Conservation (phyloP, 441 rosid genomes). For the Sinapis alba region DNA sequence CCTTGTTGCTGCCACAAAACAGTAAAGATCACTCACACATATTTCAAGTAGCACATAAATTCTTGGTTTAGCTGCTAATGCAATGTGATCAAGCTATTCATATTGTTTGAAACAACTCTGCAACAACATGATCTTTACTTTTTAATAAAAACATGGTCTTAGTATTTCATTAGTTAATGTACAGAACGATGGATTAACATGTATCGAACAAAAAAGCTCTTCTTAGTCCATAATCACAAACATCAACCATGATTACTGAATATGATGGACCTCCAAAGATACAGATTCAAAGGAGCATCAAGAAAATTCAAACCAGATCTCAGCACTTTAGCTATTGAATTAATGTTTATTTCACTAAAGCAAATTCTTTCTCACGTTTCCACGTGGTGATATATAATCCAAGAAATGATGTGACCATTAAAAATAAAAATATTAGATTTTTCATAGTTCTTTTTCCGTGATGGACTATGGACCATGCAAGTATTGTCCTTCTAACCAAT, state of each 20-base stretch:
- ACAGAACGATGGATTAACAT: not conserved
- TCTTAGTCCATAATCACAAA: not conserved
- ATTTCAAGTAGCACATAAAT: not conserved
- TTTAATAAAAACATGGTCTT: not conserved
- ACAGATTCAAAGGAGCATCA: slow-evolving; percentile 20
- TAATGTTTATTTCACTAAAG: not conserved
- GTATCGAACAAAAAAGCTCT: not conserved
- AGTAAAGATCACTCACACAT: slow-evolving; percentile 37
- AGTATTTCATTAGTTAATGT: not conserved
- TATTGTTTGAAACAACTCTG: not conserved
- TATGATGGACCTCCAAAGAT: slow-evolving; percentile 14
- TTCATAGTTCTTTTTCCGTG: not conserved
- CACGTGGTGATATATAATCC: slow-evolving; percentile 37
- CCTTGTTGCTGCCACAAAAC: slow-evolving; percentile 52
- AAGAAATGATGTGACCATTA: slow-evolving; percentile 34
- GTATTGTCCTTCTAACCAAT: slow-evolving; percentile 18
- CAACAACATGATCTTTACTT: not conserved
- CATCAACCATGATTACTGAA: slow-evolving; percentile 6
- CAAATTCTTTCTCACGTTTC: slow-evolving; percentile 24
- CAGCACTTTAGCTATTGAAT: not conserved
- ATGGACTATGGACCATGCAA: slow-evolving; percentile 24
- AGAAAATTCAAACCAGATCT: slow-evolving; percentile 12
- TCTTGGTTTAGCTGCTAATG: not conserved
- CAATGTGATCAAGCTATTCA: not conserved
- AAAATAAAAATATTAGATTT: not conserved